Base-by-base conservation (phyloP, 164 flowering plant genomes). In the Sedum album region DNA sequence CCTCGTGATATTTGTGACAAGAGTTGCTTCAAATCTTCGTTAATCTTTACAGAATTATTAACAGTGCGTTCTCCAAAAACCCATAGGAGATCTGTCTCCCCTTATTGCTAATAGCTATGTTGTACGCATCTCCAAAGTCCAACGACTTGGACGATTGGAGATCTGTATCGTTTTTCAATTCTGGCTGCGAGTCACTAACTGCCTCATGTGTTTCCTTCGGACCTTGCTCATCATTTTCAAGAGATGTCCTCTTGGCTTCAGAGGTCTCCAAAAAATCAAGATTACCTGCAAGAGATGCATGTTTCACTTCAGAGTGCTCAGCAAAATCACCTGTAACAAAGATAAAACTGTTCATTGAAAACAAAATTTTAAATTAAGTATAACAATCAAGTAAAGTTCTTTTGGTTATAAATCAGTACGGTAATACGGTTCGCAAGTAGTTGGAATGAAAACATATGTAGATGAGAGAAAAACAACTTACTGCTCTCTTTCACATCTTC, bases 1-100 rank as follows among this genome's bases (percentile, higher is more conserved):
- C n/a, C n/a, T n/a, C n/a, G n/a, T n/a, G n/a, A n/a, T n/a, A n/a
- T n/a, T n/a, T n/a, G n/a, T n/a, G n/a, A n/a, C n/a, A n/a, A n/a
- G n/a, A n/a, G n/a, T n/a, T n/a, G n/a, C n/a, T n/a, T n/a, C n/a
- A n/a, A n/a, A n/a, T n/a, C n/a, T n/a, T n/a, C n/a, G n/a, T n/a
- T n/a, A n/a, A n/a, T n/a, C n/a, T n/a, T n/a, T n/a, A n/a, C n/a
- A n/a, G 88, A 80, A 62, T 90, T 88, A 67, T 83, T 87, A 13
- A 78, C 73, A 48, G 73, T 72, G 73, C 76, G 75, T 57, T 86
- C 91, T 20, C 75, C 64, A 60, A 79, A 74, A 74, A 48, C 42
- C 79, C 85, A 42, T 89, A 83, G 31, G 80, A 39, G 6, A 39
- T 72, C 49, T 84, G 86, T 74, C 84, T 79, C 71, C n/a, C n/a